These are phyloP conservation scores for Termitomyces heimii DNA, from an alignment of 768 basidiomycete genomes.

Conservation along the genomic window DNA sequence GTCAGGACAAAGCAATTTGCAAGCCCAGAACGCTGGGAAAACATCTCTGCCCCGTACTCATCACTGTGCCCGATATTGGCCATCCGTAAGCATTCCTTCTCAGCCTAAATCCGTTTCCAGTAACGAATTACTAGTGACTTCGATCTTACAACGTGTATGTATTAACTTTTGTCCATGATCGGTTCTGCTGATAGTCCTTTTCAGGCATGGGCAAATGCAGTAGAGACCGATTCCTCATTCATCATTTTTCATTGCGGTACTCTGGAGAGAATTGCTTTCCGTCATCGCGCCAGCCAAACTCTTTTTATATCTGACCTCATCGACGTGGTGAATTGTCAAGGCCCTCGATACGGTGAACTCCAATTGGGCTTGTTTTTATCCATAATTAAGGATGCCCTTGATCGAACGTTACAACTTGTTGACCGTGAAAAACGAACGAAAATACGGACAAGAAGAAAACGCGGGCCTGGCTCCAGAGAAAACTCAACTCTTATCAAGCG, in stretches of 20 bases:
- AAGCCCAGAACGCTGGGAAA: neutral
- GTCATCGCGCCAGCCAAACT: too few relatives aligned
- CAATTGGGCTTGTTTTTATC: neutral
- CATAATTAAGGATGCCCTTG: neutral
- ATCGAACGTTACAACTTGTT: neutral
- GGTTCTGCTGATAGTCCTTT: neutral
- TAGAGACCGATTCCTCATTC: conserved; percentile 1
- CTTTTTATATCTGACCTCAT: too few relatives aligned
- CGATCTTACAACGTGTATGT: conserved; percentile 2
- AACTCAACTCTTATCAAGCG: neutral
- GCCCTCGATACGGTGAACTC: neutral
- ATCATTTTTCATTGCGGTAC: neutral
- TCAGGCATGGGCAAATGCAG: conserved; percentile 5
- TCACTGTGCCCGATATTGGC: neutral
- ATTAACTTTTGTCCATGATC: too few relatives aligned
- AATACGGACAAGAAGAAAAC: neutral
- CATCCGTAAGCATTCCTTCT: neutral
- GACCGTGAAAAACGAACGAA: neutral
- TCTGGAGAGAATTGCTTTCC: too few relatives aligned
- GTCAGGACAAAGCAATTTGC: neutral
- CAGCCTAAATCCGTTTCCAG: neutral
- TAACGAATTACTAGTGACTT: neutral
- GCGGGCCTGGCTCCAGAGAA: neutral
- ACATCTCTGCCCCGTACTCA: neutral
- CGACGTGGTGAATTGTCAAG: neutral